A percentile compares a stretch with the other conserved stretches of the same genome.
Conservation (phyloP, 352 stramenopile species). For the Blastocystis sp. region DNA sequence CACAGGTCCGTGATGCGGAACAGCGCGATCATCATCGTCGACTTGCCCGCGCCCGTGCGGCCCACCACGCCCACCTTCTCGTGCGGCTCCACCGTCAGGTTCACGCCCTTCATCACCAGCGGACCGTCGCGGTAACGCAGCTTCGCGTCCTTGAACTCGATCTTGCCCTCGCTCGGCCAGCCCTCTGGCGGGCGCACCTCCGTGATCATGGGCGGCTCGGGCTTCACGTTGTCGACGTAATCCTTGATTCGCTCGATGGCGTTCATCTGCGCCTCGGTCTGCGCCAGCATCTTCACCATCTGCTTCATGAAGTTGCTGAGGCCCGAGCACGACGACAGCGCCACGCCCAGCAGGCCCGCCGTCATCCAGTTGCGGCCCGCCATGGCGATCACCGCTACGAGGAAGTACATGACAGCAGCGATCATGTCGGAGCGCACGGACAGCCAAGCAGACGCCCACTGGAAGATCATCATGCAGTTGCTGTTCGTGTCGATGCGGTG, state of each 20-base stretch:
- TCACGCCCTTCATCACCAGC: too few relatives aligned
- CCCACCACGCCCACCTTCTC: too few relatives aligned
- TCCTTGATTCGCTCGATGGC: conserved; percentile 69
- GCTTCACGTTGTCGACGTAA: conserved; percentile 68
- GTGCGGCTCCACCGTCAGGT: too few relatives aligned
- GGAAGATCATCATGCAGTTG: conserved; percentile 8
- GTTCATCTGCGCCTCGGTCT: conserved; percentile 70
- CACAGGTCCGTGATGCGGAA: too few relatives aligned
- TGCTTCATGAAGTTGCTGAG: conserved; percentile 67
- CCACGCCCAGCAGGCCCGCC: conserved; percentile 4
- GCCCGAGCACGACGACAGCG: conserved; percentile 49
- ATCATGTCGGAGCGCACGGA: conserved; percentile 70
- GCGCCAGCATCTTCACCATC: conserved; percentile 53
- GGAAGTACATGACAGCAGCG: conserved; percentile 68
- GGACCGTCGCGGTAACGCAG: too few relatives aligned
- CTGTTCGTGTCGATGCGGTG: background rate
- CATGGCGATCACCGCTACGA: conserved; percentile 64
- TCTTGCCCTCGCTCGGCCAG: too few relatives aligned
- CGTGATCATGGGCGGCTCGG: background rate
- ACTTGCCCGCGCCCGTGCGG: too few relatives aligned
- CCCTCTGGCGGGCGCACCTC: too few relatives aligned
- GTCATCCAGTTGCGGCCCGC: conserved; percentile 22
- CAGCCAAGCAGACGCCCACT: conserved; percentile 69
- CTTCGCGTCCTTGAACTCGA: too few relatives aligned
- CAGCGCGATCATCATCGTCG: too few relatives aligned